phyloP scores from a whole-genome alignment of 2,329 filamentous ascomycete species.

The Triangularia verruculosa region DNA sequence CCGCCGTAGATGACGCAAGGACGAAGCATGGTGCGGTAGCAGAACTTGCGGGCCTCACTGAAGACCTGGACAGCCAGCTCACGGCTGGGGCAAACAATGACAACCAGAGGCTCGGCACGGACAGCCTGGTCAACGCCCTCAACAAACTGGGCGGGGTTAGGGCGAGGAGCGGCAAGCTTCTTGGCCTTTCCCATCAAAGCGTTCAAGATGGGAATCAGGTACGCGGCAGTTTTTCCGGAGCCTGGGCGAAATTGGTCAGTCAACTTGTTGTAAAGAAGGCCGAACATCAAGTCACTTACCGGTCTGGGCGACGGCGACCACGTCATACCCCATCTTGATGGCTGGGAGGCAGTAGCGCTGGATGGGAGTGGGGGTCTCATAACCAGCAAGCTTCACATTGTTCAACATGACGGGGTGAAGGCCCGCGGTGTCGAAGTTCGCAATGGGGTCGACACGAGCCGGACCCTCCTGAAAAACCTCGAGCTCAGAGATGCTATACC shows the following conservation, averaged over 20 bases:
- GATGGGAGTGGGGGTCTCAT: conserved; percentile 75
- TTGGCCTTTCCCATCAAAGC: conserved; percentile 95
- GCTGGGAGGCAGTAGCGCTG: conserved; percentile 83
- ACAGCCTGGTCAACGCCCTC: conserved; percentile 46
- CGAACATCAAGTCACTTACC: conserved; percentile 53
- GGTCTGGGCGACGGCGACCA: conserved; percentile 89
- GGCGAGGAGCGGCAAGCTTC: conserved; percentile 76
- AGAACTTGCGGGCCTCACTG: conserved; percentile 87
- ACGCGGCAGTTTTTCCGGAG: conserved; percentile 94
- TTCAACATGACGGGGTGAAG: conserved; percentile 79
- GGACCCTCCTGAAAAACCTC: conserved; percentile 57
- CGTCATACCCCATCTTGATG: conserved; percentile 70
- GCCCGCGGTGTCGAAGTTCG: conserved; percentile 69
- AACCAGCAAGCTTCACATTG: conserved; percentile 73
- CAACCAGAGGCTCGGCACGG: conserved; percentile 80
- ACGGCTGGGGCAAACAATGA: conserved; percentile 81
- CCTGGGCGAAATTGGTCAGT: conserved; percentile 51
- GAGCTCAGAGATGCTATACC: conserved; percentile 52
- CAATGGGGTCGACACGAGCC: conserved; percentile 48
- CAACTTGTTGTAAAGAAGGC: background rate
- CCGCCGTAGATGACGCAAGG: conserved; percentile 90
- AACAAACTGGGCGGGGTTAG: conserved; percentile 58
- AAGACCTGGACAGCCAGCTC: conserved; percentile 95
- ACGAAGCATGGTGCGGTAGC: conserved; percentile 91
- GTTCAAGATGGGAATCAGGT: conserved; percentile 83